Conservation (phyloP, 805 yeast genomes). For the Candida insectalens region DNA sequence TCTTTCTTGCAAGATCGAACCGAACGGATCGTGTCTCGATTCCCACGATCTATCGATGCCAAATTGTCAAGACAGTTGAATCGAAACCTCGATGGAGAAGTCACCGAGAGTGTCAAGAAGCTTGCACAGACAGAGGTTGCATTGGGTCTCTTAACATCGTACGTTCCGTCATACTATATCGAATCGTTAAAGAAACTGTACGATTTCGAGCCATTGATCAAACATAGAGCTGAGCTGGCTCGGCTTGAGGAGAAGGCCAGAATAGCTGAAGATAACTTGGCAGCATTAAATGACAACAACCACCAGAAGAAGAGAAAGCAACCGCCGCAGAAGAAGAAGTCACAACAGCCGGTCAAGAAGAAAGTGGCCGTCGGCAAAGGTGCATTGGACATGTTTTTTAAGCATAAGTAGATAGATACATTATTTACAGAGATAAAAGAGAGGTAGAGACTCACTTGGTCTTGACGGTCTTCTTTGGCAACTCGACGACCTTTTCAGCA, state of each 20-base stretch:
- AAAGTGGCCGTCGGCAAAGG: conserved; percentile 50
- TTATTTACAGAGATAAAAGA: neutral
- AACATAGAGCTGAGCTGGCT: conserved; percentile 12
- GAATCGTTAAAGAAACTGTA: conserved; percentile 12
- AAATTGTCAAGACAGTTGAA: conserved; percentile 6
- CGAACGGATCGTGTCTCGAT: conserved; percentile 20
- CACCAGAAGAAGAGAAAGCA: conserved; percentile 13
- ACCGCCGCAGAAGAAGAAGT: conserved; percentile 21
- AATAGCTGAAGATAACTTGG: conserved; percentile 23
- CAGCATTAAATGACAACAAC: conserved; percentile 20
- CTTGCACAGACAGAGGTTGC: conserved; percentile 30
- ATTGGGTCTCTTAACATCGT: conserved; percentile 38
- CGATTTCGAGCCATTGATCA: conserved; percentile 12
- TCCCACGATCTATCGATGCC: conserved; percentile 26
- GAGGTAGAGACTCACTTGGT: neutral
- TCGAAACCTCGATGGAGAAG: neutral
- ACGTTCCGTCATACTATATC: conserved; percentile 25
- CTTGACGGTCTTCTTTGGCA: conserved; percentile 1
- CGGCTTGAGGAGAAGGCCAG: conserved; percentile 12
- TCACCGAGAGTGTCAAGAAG: conserved; percentile 22
- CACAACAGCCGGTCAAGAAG: conserved; percentile 23
- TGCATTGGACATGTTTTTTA: conserved; percentile 62
- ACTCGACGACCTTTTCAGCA: conserved; percentile 15
- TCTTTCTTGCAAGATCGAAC: conserved; percentile 31
- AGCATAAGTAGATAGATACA: conserved; percentile 18